Percentiles rank a stretch among this genome's conserved stretches.
phyloP scores from a whole-genome alignment of 2,329 filamentous ascomycete genomes.

The Parastagonospora avenae region DNA sequence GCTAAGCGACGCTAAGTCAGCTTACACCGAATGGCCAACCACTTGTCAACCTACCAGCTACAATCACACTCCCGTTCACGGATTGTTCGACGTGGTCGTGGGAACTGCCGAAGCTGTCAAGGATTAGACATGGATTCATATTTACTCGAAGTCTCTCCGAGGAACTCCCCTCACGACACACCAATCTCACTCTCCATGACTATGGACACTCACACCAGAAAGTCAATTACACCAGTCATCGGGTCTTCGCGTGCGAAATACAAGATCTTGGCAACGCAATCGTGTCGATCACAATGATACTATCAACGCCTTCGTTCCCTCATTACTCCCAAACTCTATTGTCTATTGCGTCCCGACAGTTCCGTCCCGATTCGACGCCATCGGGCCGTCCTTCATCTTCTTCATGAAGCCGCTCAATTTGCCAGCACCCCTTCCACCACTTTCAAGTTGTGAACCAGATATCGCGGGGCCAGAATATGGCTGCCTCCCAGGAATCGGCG shows the following conservation, averaged over 20 bases:
- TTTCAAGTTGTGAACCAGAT: constrained; percentile 30
- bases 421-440: constrained; percentile 22
- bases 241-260: too few relatives aligned
- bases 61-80: too few relatives aligned
- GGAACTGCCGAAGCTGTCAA: too few relatives aligned
- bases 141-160: not conserved
- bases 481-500: constrained; percentile 17
- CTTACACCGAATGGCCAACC: not conserved
- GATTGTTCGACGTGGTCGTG: too few relatives aligned
- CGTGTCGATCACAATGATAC: not conserved
- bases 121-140: too few relatives aligned
- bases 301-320: not conserved
- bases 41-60: too few relatives aligned
- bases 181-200: not conserved
- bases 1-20: not conserved
- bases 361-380: constrained; percentile 16
- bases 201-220: not conserved
- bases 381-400: constrained; percentile 40
- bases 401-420: constrained; percentile 40
- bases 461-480: constrained; percentile 27
- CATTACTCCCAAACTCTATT: not conserved
- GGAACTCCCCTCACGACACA: not conserved
- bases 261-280: not conserved
- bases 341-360: constrained; percentile 4
- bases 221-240: not conserved